Conservation (phyloP, 2,329 filamentous ascomycete genomes). For the Madurella fahalii region DNA sequence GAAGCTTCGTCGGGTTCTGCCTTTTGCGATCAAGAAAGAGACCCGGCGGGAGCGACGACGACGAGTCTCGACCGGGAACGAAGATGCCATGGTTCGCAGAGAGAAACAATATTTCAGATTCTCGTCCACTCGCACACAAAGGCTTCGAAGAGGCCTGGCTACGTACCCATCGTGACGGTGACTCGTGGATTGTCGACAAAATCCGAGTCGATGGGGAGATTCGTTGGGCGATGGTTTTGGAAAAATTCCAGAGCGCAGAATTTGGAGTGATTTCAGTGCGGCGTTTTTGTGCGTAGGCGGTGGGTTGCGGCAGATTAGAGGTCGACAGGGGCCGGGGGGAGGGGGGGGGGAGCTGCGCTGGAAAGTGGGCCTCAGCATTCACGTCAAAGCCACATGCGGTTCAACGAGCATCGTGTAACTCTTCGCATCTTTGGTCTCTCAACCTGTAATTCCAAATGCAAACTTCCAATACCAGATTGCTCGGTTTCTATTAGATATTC, state of each 20-base stretch:
- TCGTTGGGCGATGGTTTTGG: slow-evolving; percentile 22
- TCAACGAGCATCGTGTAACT: too few relatives aligned
- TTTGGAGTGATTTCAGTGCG: slow-evolving; percentile 14
- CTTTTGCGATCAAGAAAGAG: slow-evolving; percentile 9
- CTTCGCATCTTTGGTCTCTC: too few relatives aligned
- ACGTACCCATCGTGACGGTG: slow-evolving; percentile 61
- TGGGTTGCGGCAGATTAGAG: slow-evolving; percentile 12
- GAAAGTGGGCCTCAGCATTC: too few relatives aligned
- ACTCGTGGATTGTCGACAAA: slow-evolving; percentile 31
- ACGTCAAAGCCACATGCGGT: too few relatives aligned
- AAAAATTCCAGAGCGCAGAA: slow-evolving; percentile 12
- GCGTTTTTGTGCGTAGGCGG: slow-evolving; percentile 21
- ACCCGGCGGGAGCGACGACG: slow-evolving; percentile 7
- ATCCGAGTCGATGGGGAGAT: slow-evolving; percentile 26
- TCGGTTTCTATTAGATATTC: not conserved
- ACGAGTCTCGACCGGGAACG: slow-evolving; percentile 19
- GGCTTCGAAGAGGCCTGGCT: slow-evolving; percentile 37
- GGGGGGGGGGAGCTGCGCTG: too few relatives aligned
- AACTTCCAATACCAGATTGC: too few relatives aligned
- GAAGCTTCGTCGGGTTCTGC: slow-evolving; percentile 5
- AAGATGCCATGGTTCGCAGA: slow-evolving; percentile 28
- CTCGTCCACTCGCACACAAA: slow-evolving; percentile 49
- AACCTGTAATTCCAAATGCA: too few relatives aligned
- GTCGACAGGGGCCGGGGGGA: not conserved
- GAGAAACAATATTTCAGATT: slow-evolving; percentile 23